A percentile compares a stretch with the other conserved stretches of the same genome.
These are phyloP conservation scores for Zymoseptoria pseudotritici DNA, from an alignment of 2,329 filamentous ascomycete species.

Conservation along the genomic window DNA sequence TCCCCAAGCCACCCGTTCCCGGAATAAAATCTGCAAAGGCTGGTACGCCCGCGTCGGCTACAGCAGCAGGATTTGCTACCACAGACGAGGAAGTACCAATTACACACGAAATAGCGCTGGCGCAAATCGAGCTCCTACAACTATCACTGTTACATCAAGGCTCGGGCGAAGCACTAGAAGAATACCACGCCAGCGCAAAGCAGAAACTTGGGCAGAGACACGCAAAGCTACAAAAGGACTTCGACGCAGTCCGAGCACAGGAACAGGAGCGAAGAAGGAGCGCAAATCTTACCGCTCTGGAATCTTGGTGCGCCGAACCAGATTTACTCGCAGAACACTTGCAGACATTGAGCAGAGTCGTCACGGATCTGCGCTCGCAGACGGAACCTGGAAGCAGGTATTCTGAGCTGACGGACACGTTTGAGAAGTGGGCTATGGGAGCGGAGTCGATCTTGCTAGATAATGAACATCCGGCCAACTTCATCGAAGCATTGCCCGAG, in stretches of 20 bases:
- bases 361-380: slow-evolving; percentile 52
- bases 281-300: slow-evolving; percentile 47
- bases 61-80: slow-evolving; percentile 38
- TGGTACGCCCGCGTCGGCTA: slow-evolving; percentile 24
- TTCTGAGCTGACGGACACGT: slow-evolving; percentile 46
- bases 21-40: slow-evolving; percentile 54
- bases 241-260: slow-evolving; percentile 28
- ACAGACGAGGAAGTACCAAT: slow-evolving; percentile 42
- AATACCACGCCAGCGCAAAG: slow-evolving; percentile 53
- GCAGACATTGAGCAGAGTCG: slow-evolving; percentile 50
- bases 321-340: slow-evolving; percentile 48
- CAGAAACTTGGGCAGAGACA: slow-evolving; percentile 23
- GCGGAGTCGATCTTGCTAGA: slow-evolving; percentile 16
- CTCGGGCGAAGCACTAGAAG: slow-evolving; percentile 36
- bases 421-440: slow-evolving; percentile 51
- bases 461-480: slow-evolving; percentile 35
- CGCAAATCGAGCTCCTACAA: slow-evolving; percentile 58
- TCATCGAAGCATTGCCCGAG: slow-evolving; percentile 50
- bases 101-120: slow-evolving; percentile 20
- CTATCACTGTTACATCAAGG: slow-evolving; percentile 57
- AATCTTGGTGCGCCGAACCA: slow-evolving; percentile 42
- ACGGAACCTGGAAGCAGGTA: slow-evolving; percentile 52
- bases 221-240: slow-evolving; percentile 23
- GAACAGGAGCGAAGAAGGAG: slow-evolving; percentile 34
- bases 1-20: slow-evolving; percentile 53